Base-by-base conservation (phyloP, 2,329 filamentous ascomycete genomes). In the Stenocarpella maydis region DNA sequence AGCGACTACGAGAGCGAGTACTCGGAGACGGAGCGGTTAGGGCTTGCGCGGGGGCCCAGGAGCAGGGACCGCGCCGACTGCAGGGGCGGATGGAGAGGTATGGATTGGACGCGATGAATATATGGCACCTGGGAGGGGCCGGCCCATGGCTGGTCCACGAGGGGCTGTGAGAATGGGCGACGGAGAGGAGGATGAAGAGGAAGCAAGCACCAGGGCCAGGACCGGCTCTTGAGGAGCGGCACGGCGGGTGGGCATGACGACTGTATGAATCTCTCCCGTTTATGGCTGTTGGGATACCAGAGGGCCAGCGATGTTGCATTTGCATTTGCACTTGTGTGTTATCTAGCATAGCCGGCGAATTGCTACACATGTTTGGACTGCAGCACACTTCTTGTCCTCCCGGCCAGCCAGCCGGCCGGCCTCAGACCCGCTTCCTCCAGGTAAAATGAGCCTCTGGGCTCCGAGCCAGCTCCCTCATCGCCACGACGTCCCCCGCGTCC, bases 381-480 rank as follows among this genome's bases (percentile, higher is more conserved):
- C 50, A 39, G 19, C 12, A 15, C 41, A 15, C n/a, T n/a, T n/a
- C n/a, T n/a, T n/a, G n/a, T n/a, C n/a, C n/a, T n/a, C n/a, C n/a
- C n/a, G n/a, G n/a, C n/a, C n/a, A n/a, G n/a, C n/a, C n/a, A n/a
- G n/a, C n/a, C n/a, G n/a, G n/a, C n/a, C n/a, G n/a, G n/a, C n/a
- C 19, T 47, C 55, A 61, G 19, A 47, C 41, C 8, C 67, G 55
- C n/a, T 45, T 68, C 67, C 31, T 68, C 58, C 58, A 68, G 8
- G 67, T 64, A 17, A 63, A 68, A 50, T 80, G 78, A 49, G 49
- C 61, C 37, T 72, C 72, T 8, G 76, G 73, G 69, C 76, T 71
- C 19, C 65, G 60, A 47, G 76, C 60, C 21, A 80, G 50, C n/a
- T 74, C 74, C 21, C 76, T 71, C 78, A 77, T 80, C 26, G 79